Percentiles rank a stretch among this genome's conserved stretches.
These are phyloP conservation scores for Emericellopsis terricola DNA, from an alignment of 495 filamentous ascomycete genomes.

Conservation along the genomic window DNA sequence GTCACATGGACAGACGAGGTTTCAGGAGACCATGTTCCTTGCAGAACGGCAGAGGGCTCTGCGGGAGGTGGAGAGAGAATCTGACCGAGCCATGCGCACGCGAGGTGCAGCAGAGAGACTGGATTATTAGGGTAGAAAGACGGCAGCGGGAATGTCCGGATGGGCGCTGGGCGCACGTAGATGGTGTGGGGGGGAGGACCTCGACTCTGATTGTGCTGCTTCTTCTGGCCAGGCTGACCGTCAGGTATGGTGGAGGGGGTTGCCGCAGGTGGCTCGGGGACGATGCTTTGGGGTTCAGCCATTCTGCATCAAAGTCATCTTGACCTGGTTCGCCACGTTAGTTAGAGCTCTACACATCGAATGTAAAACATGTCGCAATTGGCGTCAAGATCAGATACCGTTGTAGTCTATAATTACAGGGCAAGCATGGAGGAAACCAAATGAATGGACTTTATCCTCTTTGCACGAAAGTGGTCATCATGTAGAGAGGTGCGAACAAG, in stretches of 20 bases:
- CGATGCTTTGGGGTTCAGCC: conserved; percentile 16
- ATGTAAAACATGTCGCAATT: too few species aligned
- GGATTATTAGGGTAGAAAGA: conserved; percentile 84
- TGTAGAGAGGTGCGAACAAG: conserved; percentile 13
- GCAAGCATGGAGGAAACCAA: conserved; percentile 63
- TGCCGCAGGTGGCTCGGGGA: conserved; percentile 5
- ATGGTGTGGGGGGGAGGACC: conserved; percentile 39
- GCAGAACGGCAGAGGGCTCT: conserved; percentile 48
- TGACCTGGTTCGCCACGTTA: conserved; percentile 12
- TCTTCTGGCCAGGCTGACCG: conserved; percentile 3
- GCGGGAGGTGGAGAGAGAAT: conserved; percentile 43
- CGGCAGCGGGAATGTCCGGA: conserved; percentile 66
- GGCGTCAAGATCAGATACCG: conserved; percentile 99
- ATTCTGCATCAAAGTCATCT: conserved; percentile 20
- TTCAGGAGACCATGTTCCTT: conserved; percentile 56
- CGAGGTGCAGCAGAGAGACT: conserved; percentile 63
- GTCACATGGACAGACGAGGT: conserved; percentile 76
- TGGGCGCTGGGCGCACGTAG: conserved; percentile 63
- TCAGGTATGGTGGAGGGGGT: conserved; percentile 1
- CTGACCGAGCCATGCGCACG: conserved; percentile 57
- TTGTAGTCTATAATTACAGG: conserved; percentile 77
- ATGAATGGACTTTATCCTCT: conserved; percentile 37
- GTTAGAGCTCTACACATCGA: conserved; percentile 2
- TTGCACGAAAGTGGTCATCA: conserved; percentile 43
- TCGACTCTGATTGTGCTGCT: background rate